These are phyloP conservation scores for Apiotrichum brassicae DNA, from an alignment of 1,284 basidiomycete genomes.

Conservation along the genomic window DNA sequence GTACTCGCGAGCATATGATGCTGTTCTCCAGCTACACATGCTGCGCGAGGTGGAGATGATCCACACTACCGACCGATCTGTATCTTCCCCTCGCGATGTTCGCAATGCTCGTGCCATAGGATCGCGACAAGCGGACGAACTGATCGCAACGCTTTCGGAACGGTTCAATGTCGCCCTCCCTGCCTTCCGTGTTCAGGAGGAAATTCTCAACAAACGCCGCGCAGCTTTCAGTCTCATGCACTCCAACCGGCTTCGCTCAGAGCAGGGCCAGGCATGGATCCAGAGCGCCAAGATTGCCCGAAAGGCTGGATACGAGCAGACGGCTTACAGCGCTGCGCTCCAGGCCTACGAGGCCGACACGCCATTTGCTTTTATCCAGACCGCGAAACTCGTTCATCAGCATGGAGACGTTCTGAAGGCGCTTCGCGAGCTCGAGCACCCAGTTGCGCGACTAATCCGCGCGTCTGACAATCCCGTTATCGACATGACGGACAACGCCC, in stretches of 20 bases:
- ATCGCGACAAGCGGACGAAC: slow-evolving; percentile 10
- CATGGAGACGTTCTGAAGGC: slow-evolving; percentile 80
- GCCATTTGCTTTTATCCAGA: slow-evolving; percentile 81
- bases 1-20: slow-evolving; percentile 82
- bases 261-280: slow-evolving; percentile 82
- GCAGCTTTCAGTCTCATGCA: slow-evolving; percentile 62
- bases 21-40: slow-evolving; percentile 78
- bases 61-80: slow-evolving; percentile 47
- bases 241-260: slow-evolving; percentile 45
- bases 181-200: slow-evolving; percentile 86
- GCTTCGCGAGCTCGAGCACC: slow-evolving; percentile 63
- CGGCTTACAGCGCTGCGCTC: slow-evolving; percentile 90
- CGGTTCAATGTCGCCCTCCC: slow-evolving; percentile 59
- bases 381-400: slow-evolving; percentile 76
- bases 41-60: slow-evolving; percentile 83
- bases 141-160: slow-evolving; percentile 28
- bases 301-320: slow-evolving; percentile 91
- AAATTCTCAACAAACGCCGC: slow-evolving; percentile 80
- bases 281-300: slow-evolving; percentile 89
- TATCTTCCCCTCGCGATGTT: not conserved
- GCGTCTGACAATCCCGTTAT: slow-evolving; percentile 35
- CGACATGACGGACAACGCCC: slow-evolving; percentile 52
- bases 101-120: slow-evolving; percentile 7
- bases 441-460: slow-evolving; percentile 5
- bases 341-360: slow-evolving; percentile 76